Evolutionary conservation across 2,329 filamentous ascomycete genomes (phyloP), one percentile per base, ranked within the genome.

Genomic region (Aureobasidium lini): DNA sequence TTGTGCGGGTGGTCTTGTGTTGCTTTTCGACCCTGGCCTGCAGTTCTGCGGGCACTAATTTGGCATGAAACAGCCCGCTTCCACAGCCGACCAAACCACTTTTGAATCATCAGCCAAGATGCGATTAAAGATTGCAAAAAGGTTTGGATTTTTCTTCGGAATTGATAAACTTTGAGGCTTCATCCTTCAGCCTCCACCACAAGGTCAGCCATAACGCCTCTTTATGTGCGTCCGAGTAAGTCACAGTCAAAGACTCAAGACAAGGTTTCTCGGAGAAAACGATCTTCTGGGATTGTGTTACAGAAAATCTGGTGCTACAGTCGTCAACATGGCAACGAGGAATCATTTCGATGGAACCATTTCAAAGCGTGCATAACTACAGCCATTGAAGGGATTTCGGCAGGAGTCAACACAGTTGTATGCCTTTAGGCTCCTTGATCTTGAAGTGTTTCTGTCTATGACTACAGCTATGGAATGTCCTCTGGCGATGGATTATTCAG

Each of bases 31-130:
- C 42, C 54, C 39, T 57, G 54, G 32, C 54, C 39, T 57, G 54
- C 54, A 48, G 54, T 39, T 57, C 34, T 18, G 54, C 54, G 54
- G 54, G 42, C 54, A 57, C 54, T 57, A 57, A 40, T 32, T 29
- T 57, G 54, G 32, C 54, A 48, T 57, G 54, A 57, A 57, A 57
- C 54, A 37, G 54, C 54, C 53, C 54, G 54, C 43, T 54, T 23
- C 50, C 50, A 54, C 50, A 42, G n/a, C 32, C 50, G 50, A 54
- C 50, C 37, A 54, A 54, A 54, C 50, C 50, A 54, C 49, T 40
- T 42, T 53, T 42, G 1, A 7, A 23, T 28, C 31, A 53, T 9
- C 28, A 34, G 50, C 39, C 50, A 42, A 53, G 18, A 32, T 39
- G 31, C 16, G 36, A 42, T 42, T 13, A 34, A 54, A 50, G 13